phyloP scores from a whole-genome alignment of 805 yeast species.

The Sporopachydermia quercuum region DNA sequence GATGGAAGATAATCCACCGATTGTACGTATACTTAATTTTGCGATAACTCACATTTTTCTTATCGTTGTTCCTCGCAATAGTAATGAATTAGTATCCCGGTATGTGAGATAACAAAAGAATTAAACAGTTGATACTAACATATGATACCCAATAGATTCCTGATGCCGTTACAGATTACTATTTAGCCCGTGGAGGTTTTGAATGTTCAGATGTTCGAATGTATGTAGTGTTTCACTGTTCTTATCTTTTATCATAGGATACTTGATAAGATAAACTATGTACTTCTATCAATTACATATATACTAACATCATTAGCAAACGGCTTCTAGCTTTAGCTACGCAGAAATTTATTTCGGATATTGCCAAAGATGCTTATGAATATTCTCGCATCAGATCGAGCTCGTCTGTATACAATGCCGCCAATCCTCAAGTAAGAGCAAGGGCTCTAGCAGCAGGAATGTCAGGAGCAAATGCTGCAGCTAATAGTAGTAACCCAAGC shows the following conservation, averaged over 20 bases:
- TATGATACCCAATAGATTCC: conserved; percentile 50
- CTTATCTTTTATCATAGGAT: background rate
- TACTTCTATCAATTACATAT: too few species aligned
- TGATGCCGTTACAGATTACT: conserved; percentile 90
- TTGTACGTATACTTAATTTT: conserved; percentile 16
- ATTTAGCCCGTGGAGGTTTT: conserved; percentile 73
- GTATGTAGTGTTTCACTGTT: conserved; percentile 7
- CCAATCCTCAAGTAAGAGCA: conserved; percentile 77
- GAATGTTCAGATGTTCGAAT: conserved; percentile 63
- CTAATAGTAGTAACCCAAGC: conserved; percentile 21
- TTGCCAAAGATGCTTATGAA: conserved; percentile 94
- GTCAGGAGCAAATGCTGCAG: conserved; percentile 22
- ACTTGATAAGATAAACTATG: too few species aligned
- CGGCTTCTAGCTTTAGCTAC: conserved; percentile 87
- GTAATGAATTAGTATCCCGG: too few species aligned
- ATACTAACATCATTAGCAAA: too few species aligned
- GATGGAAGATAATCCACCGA: conserved; percentile 91
- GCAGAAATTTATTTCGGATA: conserved; percentile 85
- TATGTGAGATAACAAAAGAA: too few species aligned
- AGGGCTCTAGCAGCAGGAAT: conserved; percentile 59
- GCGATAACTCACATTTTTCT: background rate
- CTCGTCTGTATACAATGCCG: conserved; percentile 70
- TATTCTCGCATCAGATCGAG: conserved; percentile 85
- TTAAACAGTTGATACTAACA: too few species aligned
- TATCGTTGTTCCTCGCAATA: conserved; percentile 1